A percentile compares a stretch with the other conserved stretches of the same genome.
These are phyloP conservation scores for Melampsora americana DNA, from an alignment of 1,284 basidiomycete genomes.

Conservation along the genomic window DNA sequence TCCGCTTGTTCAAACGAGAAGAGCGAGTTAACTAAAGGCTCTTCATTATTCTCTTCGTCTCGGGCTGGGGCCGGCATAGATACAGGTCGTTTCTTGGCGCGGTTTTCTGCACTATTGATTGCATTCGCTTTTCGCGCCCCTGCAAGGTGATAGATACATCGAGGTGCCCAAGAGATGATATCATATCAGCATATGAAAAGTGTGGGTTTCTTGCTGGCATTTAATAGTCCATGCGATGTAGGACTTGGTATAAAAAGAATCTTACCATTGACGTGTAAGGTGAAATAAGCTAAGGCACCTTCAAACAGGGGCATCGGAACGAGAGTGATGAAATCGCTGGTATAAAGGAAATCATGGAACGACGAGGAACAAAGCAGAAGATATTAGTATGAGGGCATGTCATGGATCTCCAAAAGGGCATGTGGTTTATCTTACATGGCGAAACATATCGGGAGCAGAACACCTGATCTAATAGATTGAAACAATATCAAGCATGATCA, in stretches of 20 bases:
- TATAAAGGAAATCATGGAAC: no score
- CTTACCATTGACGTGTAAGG: constrained; percentile 24
- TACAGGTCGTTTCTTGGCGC: neutral
- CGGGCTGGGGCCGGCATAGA: no score
- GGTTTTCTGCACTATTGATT: constrained; percentile 2
- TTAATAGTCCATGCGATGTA: no score
- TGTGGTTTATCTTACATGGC: no score
- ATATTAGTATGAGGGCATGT: no score
- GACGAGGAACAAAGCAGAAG: no score
- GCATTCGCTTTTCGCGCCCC: constrained; percentile 14
- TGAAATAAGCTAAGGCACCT: constrained; percentile 35
- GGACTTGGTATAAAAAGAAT: no score
- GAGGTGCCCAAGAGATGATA: neutral
- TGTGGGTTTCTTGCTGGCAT: neutral
- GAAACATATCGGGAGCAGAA: no score
- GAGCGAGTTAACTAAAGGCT: neutral
- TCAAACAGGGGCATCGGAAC: constrained; percentile 33
- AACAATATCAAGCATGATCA: no score
- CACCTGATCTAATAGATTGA: no score
- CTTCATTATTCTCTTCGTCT: neutral
- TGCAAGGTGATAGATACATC: constrained; percentile 5
- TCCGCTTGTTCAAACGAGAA: constrained; percentile 15
- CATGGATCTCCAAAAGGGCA: no score
- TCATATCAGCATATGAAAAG: neutral
- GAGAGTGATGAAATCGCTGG: constrained; percentile 28